A percentile compares a stretch with the other conserved stretches of the same genome.
Evolutionary conservation across 139 green algal genomes (phyloP).

Genomic region (Micromonas commoda): DNA sequence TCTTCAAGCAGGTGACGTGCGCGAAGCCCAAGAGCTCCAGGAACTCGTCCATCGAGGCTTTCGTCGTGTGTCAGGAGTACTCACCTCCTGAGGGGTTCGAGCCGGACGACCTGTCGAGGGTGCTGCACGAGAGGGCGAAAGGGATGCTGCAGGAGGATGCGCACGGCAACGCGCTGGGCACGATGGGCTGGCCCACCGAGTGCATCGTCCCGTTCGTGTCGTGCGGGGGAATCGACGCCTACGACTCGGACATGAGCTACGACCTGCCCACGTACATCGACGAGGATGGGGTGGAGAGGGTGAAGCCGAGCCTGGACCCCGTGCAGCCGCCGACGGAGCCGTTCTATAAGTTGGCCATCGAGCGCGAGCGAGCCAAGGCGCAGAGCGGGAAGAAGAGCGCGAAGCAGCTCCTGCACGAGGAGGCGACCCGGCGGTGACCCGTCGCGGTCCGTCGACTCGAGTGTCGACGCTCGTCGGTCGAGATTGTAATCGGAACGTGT

Average conservation of each 20-base stretch:
- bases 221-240: constrained; percentile 84
- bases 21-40: constrained; percentile 87
- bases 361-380: constrained; percentile 11
- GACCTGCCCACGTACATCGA: constrained; percentile 39
- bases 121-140: constrained; percentile 34
- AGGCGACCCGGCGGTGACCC: no score
- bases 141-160: constrained; percentile 45
- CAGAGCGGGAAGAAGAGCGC: neutral
- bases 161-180: neutral
- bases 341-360: constrained; percentile 67
- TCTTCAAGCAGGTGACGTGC: constrained; percentile 87
- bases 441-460: no score
- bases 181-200: constrained; percentile 30
- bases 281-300: constrained; percentile 14
- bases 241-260: constrained; percentile 85
- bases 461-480: no score
- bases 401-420: neutral
- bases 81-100: constrained; percentile 55
- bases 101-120: constrained; percentile 26
- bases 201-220: constrained; percentile 81
- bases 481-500: no score
- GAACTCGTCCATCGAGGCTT: constrained; percentile 90
- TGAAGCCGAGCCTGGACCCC: constrained; percentile 48
- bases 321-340: constrained; percentile 83
- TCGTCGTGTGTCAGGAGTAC: constrained; percentile 88